phyloP scores from a whole-genome alignment of 2,329 filamentous ascomycete genomes.

The Xylaria sp. region DNA sequence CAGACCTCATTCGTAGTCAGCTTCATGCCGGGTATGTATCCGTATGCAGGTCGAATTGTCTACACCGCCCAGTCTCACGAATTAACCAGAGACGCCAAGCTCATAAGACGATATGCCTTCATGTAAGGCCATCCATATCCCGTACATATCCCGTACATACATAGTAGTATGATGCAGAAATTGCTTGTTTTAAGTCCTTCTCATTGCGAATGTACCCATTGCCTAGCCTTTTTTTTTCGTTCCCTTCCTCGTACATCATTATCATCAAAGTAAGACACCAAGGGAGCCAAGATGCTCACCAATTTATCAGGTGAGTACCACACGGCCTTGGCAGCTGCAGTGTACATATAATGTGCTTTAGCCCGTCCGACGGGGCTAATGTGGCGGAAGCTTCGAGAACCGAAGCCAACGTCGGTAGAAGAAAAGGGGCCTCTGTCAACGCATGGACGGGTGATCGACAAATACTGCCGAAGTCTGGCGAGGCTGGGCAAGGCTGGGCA shows the following conservation, averaged over 20 bases:
- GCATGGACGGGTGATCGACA: constrained; percentile 34
- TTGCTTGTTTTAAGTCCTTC: constrained; percentile 5
- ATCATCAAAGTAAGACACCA: constrained; percentile 13
- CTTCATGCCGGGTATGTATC: constrained; percentile 15
- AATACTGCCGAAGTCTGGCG: constrained; percentile 22
- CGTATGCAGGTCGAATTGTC: constrained; percentile 5
- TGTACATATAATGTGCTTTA: constrained; percentile 12
- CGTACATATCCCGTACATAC: constrained; percentile 14
- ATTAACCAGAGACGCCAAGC: constrained; percentile 10
- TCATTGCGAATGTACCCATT: neutral
- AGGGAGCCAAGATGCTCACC: constrained; percentile 16
- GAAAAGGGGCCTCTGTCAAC: constrained; percentile 23
- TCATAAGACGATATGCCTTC: constrained; percentile 3
- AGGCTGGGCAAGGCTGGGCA: constrained; percentile 29
- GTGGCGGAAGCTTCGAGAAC: constrained; percentile 24
- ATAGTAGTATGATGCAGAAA: constrained; percentile 13
- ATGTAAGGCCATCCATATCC: constrained; percentile 4
- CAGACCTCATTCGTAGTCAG: constrained; percentile 16
- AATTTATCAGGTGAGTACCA: constrained; percentile 15
- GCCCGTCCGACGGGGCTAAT: constrained; percentile 5
- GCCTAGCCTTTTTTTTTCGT: neutral
- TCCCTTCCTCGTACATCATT: neutral
- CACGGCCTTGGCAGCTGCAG: constrained; percentile 30
- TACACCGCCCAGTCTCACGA: constrained; percentile 23
- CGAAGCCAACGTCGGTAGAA: neutral